Conservation (phyloP, 176 grass and related monocot species). For the Calamus simplicifolius region DNA sequence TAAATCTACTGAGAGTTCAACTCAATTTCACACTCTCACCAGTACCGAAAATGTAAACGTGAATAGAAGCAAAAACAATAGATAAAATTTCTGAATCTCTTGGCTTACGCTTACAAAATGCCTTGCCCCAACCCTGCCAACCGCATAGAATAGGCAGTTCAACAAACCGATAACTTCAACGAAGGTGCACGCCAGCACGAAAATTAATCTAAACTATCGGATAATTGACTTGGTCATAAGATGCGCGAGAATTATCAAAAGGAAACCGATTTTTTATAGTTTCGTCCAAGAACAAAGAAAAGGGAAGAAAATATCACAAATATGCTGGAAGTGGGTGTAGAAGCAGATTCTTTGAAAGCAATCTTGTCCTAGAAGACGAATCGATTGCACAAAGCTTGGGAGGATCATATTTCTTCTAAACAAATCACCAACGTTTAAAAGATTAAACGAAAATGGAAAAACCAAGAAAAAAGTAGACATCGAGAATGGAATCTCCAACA, state of each 20-base stretch:
- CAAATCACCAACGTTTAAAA: conserved; percentile 12
- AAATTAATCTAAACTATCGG: too few relatives aligned
- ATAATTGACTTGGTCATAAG: too few relatives aligned
- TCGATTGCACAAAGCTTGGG: conserved; percentile 8
- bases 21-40: too few relatives aligned
- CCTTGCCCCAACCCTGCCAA: too few relatives aligned
- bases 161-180: too few relatives aligned
- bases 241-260: background rate
- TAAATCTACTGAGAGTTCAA: too few relatives aligned
- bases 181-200: too few relatives aligned
- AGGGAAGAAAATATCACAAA: background rate
- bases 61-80: too few relatives aligned
- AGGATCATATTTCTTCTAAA: conserved; percentile 4
- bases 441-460: conserved; percentile 2
- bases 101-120: too few relatives aligned
- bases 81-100: too few relatives aligned
- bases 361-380: conserved; percentile 16
- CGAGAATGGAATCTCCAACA: conserved; percentile 2
- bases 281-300: background rate
- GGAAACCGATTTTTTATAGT: background rate
- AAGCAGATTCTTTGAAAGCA: conserved; percentile 30
- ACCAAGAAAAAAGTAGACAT: background rate
- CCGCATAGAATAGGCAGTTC: too few relatives aligned
- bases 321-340: conserved; percentile 26
- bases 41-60: too few relatives aligned